Evolutionary conservation across 2,329 filamentous ascomycete genomes (phyloP), one percentile per base, ranked within the genome.

Genomic region (Curvularia sp.): DNA sequence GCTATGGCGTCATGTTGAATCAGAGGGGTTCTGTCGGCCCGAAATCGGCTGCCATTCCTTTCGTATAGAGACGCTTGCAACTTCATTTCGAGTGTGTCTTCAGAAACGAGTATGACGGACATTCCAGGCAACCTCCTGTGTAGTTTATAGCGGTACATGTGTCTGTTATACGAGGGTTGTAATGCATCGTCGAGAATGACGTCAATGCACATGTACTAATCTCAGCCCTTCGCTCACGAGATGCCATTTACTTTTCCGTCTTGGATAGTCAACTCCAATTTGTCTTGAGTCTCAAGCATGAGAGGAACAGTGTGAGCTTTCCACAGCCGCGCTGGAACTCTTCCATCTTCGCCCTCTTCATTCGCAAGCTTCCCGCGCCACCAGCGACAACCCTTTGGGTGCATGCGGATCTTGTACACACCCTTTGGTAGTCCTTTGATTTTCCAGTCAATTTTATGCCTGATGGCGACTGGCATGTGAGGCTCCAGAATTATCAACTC

Each of bases 1-100:
- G 41, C 24, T 9, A 63, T 62, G 58, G 61, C 58, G 58, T 59
- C 58, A 63, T 59, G 31, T 51, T 48, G 50, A 54, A 51, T 53
- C 38, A 50, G 51, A 60, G 35, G 15, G 41, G 44, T 15, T 15
- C 42, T 38, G 20, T 43, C 58, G 55, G 58, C 28, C 58, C 58
- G 61, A 54, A 44, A 33, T 51, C 55, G 58, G 48, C 57, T 57
- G 4, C 24, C 38, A 15, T 31, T 13, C 20, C 26, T 47, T 41
- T 39, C 22, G 20, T 22, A 24, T 18, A 13, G n/a, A n/a, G n/a
- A n/a, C 28, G 22, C 13, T 22, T 49, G 18, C 30, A n/a, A 20
- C 48, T 50, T 20, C 13, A 12, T 15, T 39, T 28, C 1, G 22
- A 18, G 3, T 13, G 10, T 13, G 9, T 18, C 20, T 15, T 26